Conservation (phyloP, 768 basidiomycete species). For the Gyrodon lividus region DNA sequence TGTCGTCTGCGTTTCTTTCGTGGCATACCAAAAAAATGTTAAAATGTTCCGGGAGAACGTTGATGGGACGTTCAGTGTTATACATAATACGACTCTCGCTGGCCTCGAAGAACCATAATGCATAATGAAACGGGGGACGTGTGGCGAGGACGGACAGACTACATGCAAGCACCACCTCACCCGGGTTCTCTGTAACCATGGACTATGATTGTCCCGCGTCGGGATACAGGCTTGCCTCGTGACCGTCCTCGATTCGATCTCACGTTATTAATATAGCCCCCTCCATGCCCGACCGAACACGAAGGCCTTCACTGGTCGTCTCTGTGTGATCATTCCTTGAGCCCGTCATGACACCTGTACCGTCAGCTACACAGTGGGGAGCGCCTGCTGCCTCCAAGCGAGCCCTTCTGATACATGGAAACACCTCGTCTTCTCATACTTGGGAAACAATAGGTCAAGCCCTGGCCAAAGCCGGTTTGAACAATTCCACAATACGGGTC, state of each 20-base stretch:
- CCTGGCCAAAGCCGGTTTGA: conserved; percentile 10
- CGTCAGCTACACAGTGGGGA: conserved; percentile 18
- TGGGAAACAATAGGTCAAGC: conserved; percentile 10
- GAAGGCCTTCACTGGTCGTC: no score
- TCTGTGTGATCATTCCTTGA: background rate
- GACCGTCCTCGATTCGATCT: no score
- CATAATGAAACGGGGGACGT: background rate
- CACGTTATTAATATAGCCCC: background rate
- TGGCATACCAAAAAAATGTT: no score
- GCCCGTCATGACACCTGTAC: conserved; percentile 11
- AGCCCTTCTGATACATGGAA: conserved; percentile 16
- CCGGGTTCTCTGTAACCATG: no score
- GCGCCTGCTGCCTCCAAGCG: conserved; percentile 11
- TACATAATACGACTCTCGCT: background rate
- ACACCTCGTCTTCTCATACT: conserved; percentile 13
- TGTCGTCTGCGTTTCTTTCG: no score
- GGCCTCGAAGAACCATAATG: background rate
- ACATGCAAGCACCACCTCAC: no score
- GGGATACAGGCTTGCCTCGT: no score
- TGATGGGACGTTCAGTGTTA: conserved; percentile 52
- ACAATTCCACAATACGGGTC: background rate
- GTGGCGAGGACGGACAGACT: no score
- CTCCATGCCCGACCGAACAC: no score
- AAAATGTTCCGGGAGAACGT: conserved; percentile 75
- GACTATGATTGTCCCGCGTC: no score